These are phyloP conservation scores for Murraya paniculata DNA, from an alignment of 345 rosid genomes.

Conservation along the genomic window DNA sequence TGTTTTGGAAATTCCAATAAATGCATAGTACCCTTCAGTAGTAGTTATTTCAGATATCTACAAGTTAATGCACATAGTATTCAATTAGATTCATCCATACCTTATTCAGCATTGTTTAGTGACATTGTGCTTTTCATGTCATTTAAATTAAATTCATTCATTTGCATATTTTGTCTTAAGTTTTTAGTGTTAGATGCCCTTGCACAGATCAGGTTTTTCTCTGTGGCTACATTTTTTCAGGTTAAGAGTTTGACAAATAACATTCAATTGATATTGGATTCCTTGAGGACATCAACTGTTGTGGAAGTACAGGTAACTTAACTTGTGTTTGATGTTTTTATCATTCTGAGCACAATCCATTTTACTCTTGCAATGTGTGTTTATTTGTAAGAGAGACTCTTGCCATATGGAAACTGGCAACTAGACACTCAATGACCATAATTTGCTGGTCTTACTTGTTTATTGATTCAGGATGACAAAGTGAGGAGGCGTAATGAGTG, in stretches of 20 bases:
- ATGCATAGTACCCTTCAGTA: not conserved
- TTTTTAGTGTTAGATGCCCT: not conserved
- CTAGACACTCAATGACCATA: not conserved
- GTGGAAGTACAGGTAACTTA: constrained; percentile 69
- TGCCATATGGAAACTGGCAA: not conserved
- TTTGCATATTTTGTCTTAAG: not conserved
- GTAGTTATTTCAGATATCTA: not conserved
- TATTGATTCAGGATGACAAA: constrained; percentile 39
- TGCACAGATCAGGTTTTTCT: constrained; percentile 16
- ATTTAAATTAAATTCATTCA: constrained; percentile 1
- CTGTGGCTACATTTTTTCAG: constrained; percentile 38
- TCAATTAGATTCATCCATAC: not conserved
- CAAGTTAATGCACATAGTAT: not conserved
- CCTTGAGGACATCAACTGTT: constrained; percentile 50
- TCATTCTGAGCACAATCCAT: not conserved
- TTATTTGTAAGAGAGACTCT: not conserved
- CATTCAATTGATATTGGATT: constrained; percentile 58
- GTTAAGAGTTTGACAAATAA: constrained; percentile 52
- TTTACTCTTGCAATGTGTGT: not conserved
- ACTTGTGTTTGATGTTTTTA: not conserved
- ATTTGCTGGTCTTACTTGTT: not conserved
- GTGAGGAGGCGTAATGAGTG: constrained; percentile 58
- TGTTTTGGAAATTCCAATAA: not conserved
- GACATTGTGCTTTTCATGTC: not conserved
- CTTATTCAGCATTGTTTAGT: not conserved